A percentile compares a stretch with the other conserved stretches of the same genome.
Evolutionary conservation across 176 grass and related monocot genomes (phyloP).

Genomic region (Avena sativa): DNA sequence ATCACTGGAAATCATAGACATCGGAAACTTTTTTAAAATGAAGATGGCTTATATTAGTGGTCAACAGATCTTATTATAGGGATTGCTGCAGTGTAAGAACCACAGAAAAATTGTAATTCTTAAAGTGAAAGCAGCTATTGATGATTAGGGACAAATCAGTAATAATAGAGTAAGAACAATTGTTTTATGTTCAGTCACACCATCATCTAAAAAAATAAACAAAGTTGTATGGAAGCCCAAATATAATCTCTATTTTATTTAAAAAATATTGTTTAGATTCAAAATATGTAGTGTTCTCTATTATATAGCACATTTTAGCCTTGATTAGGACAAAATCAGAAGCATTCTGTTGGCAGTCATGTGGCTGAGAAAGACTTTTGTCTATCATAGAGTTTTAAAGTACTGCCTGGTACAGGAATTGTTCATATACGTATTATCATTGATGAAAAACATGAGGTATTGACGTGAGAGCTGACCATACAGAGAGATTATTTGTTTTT

Average conservation of each 20-base stretch:
- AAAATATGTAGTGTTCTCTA: background rate
- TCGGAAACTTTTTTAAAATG: background rate
- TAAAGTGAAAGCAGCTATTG: background rate
- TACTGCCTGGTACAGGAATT: background rate
- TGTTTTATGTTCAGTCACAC: background rate
- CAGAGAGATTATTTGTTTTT: background rate
- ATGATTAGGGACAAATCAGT: slow-evolving; percentile 4
- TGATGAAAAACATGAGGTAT: background rate
- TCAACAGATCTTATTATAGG: background rate
- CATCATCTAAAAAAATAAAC: background rate
- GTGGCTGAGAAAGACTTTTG: background rate
- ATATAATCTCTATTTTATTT: background rate
- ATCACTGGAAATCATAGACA: background rate
- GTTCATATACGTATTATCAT: background rate
- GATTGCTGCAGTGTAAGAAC: background rate
- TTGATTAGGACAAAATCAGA: background rate
- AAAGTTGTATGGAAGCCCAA: background rate
- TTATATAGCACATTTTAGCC: background rate
- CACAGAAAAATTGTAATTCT: background rate
- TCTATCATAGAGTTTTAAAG: background rate
- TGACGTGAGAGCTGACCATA: background rate
- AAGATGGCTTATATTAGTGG: background rate
- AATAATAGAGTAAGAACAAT: background rate
- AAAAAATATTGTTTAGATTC: background rate
- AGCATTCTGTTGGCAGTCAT: background rate